Base-by-base conservation (phyloP, 2,329 filamentous ascomycete species). In the Pseudocercospora musae region DNA sequence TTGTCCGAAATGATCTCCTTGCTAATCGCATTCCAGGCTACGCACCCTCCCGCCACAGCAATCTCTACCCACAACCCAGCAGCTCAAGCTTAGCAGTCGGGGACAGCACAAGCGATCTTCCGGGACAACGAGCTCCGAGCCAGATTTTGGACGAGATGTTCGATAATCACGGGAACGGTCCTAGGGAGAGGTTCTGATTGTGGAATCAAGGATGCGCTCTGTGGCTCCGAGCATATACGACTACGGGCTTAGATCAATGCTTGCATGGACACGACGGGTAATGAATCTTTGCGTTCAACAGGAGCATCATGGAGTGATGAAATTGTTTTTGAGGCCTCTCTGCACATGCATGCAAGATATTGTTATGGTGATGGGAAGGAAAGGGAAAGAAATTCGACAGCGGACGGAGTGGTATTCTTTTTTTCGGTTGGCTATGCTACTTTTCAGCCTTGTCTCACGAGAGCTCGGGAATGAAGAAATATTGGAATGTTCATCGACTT, bases 61-160 rank as follows among this genome's bases (percentile, higher is more conserved):
- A 61, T 33, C 44, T 73, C 15, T 70, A 76, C 63, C 72, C 64
- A 46, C 74, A 70, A 27, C 65, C 68, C 40, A 78, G 75, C 66
- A 78, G 75, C 59, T 74, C 71, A 42, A 76, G 74, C 49, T 69
- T 77, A 46, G 66, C 66, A 37, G 71, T 70, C 11, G 69, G 69
- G 62, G 74, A 62, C 72, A 75, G 68, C 69, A 69, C 58, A 59
- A 89, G 87, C 65, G 82, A 85, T 60, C 83, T 88, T 11, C 77
- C 86, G 13, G 88, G 86, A 58, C 87, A 87, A 60, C 83, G 93
- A 61, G 89, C 92, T 15, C 94, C 94, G 0, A 96, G 91, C 75
- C 91, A 92, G 18, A 96, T 92, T 74, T 81, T 98, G 42, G 93
- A 98, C 63, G 92, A 97, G 75, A 78, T 98, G 55, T 89, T 97